phyloP scores from a whole-genome alignment of 345 rosid species.

The Lepidium africanum region DNA sequence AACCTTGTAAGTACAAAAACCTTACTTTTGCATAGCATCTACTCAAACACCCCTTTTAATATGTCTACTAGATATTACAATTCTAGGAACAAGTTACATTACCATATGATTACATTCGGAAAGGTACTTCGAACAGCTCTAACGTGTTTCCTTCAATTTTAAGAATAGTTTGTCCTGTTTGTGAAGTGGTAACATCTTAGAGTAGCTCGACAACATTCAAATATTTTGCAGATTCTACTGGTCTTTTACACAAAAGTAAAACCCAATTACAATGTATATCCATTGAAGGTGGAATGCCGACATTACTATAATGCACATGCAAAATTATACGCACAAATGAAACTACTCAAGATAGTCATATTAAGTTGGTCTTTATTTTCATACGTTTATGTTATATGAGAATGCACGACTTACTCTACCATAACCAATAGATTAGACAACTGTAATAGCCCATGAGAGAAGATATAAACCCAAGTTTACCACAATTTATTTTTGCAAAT shows the following conservation, averaged over 20 bases:
- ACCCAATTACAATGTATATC: slow-evolving; percentile 92
- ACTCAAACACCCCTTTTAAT: neutral
- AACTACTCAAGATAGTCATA: neutral
- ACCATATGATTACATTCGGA: slow-evolving; percentile 93
- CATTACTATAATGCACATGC: slow-evolving; percentile 88
- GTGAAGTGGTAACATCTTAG: neutral
- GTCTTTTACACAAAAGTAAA: slow-evolving; percentile 79
- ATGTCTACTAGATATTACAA: neutral
- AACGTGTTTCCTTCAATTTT: neutral
- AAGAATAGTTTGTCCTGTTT: neutral
- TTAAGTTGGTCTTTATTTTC: neutral
- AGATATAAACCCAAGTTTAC: slow-evolving; percentile 20
- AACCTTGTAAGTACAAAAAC: slow-evolving; percentile 47
- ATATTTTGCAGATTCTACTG: slow-evolving; percentile 32
- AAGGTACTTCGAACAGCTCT: slow-evolving; percentile 40
- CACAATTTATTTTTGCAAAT: slow-evolving; percentile 22
- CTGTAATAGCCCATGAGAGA: slow-evolving; percentile 20
- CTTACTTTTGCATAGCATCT: slow-evolving; percentile 2
- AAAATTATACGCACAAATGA: slow-evolving; percentile 36
- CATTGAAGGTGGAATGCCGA: slow-evolving; percentile 84
- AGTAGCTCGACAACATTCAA: neutral
- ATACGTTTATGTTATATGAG: slow-evolving; percentile 3
- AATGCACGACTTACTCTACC: slow-evolving; percentile 83
- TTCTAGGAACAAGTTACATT: slow-evolving; percentile 83
- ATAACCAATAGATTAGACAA: slow-evolving; percentile 51